These are phyloP conservation scores for Auricularia cornea DNA, from an alignment of 768 basidiomycete species.

Conservation along the genomic window DNA sequence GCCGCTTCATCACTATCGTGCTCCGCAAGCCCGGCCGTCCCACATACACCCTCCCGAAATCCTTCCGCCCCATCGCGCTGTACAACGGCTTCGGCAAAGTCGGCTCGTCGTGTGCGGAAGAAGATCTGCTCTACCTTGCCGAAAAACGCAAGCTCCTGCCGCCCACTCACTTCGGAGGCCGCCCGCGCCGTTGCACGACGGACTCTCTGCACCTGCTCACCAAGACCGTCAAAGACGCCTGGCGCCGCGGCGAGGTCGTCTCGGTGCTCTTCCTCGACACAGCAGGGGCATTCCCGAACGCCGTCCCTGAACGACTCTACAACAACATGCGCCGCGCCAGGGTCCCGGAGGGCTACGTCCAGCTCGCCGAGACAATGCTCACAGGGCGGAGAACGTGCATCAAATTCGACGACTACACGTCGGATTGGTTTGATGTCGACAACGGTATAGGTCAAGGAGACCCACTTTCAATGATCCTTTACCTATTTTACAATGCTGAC, in stretches of 20 bases:
- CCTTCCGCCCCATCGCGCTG: slow-evolving; percentile 32
- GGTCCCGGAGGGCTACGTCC: not conserved
- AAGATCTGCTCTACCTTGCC: slow-evolving; percentile 15
- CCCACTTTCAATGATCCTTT: slow-evolving; percentile 17
- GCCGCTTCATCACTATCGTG: slow-evolving; percentile 20
- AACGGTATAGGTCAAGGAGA: slow-evolving; percentile 18
- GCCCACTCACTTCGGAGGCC: slow-evolving; percentile 24
- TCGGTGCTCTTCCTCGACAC: slow-evolving; percentile 20
- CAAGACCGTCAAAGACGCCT: slow-evolving; percentile 29
- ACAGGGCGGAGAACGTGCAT: not conserved
- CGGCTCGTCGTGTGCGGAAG: slow-evolving; percentile 16
- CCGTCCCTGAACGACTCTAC: no score
- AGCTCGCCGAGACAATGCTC: not conserved
- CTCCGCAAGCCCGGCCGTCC: slow-evolving; percentile 30
- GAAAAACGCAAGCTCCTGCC: no score
- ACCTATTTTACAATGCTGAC: slow-evolving; percentile 15
- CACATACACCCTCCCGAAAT: no score
- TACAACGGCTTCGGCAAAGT: slow-evolving; percentile 25
- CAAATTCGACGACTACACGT: not conserved
- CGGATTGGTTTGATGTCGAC: not conserved
- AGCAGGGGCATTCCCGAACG: no score
- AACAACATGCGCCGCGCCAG: not conserved
- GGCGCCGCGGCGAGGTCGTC: slow-evolving; percentile 16
- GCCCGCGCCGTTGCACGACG: slow-evolving; percentile 21
- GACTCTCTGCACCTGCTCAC: slow-evolving; percentile 25